Conservation (phyloP, 352 stramenopile species). For the Phytophthora fragariae region DNA sequence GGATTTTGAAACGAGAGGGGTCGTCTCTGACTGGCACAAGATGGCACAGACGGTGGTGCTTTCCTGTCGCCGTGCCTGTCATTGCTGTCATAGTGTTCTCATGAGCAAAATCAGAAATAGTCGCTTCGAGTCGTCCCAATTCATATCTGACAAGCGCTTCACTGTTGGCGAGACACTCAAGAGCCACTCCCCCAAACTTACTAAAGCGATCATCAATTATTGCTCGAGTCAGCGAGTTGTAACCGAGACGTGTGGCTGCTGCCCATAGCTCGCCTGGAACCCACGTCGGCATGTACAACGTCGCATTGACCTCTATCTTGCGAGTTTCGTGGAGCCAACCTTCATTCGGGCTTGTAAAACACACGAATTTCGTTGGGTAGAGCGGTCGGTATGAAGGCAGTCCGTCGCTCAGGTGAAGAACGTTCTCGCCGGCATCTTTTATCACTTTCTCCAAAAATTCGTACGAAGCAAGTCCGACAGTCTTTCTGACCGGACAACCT, state of each 20-base stretch:
- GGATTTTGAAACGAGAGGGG: background rate
- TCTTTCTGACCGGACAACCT: no score
- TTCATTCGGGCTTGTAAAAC: slow-evolving; percentile 15
- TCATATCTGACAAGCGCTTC: background rate
- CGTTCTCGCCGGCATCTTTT: background rate
- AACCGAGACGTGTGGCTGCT: background rate
- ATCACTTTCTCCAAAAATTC: background rate
- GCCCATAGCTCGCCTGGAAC: background rate
- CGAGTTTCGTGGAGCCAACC: background rate
- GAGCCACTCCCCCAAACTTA: slow-evolving; percentile 11
- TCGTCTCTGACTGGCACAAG: background rate
- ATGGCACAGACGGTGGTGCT: background rate
- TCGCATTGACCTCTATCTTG: background rate
- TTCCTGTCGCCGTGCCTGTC: no score
- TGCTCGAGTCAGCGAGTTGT: background rate
- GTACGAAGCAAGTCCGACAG: no score
- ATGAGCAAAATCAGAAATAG: background rate
- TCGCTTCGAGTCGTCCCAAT: background rate
- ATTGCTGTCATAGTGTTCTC: background rate
- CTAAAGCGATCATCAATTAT: slow-evolving; percentile 6
- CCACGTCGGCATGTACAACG: slow-evolving; percentile 16
- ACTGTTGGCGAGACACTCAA: background rate
- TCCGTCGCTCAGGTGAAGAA: slow-evolving; percentile 10
- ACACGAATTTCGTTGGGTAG: background rate
- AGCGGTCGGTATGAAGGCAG: background rate